These are phyloP conservation scores for Toxicodendron radicans DNA, from an alignment of 345 rosid genomes.

Conservation along the genomic window DNA sequence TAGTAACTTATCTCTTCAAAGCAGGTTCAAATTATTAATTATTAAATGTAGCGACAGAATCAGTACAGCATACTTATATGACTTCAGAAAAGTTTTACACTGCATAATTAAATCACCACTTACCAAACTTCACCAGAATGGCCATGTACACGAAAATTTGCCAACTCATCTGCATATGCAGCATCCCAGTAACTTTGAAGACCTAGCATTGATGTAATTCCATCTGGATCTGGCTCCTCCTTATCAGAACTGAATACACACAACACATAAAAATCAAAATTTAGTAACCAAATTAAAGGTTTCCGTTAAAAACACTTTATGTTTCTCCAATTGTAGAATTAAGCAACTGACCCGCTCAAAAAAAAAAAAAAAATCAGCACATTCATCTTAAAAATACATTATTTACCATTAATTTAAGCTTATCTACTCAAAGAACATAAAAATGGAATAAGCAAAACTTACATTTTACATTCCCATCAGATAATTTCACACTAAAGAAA, in stretches of 20 bases:
- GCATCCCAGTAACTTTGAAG: conserved; percentile 95
- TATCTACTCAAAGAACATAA: background rate
- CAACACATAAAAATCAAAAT: background rate
- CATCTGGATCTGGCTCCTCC: conserved; percentile 88
- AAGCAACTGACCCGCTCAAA: background rate
- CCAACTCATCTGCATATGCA: conserved; percentile 86
- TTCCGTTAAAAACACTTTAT: background rate
- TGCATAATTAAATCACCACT: conserved; percentile 1
- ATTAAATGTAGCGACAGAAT: too few species aligned
- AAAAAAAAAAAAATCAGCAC: background rate
- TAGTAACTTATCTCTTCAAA: background rate
- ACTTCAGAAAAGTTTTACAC: background rate
- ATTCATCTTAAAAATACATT: background rate
- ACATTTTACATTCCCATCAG: background rate
- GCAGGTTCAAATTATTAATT: background rate
- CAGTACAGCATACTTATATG: too few species aligned
- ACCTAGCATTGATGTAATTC: conserved; percentile 77
- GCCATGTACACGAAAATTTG: conserved; percentile 89
- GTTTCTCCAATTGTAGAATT: background rate
- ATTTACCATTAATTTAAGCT: background rate
- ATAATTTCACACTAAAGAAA: background rate
- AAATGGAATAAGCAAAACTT: background rate
- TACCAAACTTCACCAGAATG: conserved; percentile 97
- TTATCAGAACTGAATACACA: conserved; percentile 73
- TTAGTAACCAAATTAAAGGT: background rate